These are phyloP conservation scores for Aschersonia sp. DNA, from an alignment of 2,329 filamentous ascomycete genomes.

Conservation along the genomic window DNA sequence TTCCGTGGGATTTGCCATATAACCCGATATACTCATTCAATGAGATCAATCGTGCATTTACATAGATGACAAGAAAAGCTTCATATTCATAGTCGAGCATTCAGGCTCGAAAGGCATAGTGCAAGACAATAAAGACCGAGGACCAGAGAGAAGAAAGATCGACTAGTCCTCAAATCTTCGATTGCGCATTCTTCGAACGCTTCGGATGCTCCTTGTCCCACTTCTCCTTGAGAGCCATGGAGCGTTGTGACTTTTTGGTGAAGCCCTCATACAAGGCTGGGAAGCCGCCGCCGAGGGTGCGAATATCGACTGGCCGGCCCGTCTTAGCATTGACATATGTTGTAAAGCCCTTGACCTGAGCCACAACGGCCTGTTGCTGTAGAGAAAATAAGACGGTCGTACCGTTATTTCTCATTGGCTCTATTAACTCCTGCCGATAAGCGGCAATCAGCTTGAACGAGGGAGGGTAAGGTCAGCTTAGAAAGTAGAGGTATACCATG, in stretches of 20 bases:
- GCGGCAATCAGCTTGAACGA: slow-evolving; percentile 4
- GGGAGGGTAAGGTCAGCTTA: background rate
- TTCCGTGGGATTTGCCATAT: no score
- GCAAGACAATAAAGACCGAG: no score
- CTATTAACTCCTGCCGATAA: slow-evolving; percentile 3
- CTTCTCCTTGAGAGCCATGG: slow-evolving; percentile 1
- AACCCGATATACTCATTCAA: no score
- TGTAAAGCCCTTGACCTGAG: slow-evolving; percentile 1
- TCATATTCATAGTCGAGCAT: no score
- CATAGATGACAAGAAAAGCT: no score
- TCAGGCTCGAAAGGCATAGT: no score
- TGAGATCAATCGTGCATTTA: no score
- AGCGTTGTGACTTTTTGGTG: background rate
- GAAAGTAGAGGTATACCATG: no score
- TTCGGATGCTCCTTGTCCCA: slow-evolving; percentile 2
- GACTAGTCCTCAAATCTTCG: background rate
- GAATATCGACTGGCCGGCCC: slow-evolving; percentile 4
- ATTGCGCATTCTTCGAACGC: background rate
- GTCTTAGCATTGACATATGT: slow-evolving; percentile 4
- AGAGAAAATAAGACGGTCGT: slow-evolving; percentile 4
- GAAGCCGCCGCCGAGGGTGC: slow-evolving; percentile 2
- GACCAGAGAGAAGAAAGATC: no score
- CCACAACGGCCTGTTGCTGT: slow-evolving; percentile 6
- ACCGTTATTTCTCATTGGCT: slow-evolving; percentile 3
- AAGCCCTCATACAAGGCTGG: slow-evolving; percentile 3